phyloP scores from a whole-genome alignment of 768 basidiomycete species.

The Strobilomyces dryophilus region DNA sequence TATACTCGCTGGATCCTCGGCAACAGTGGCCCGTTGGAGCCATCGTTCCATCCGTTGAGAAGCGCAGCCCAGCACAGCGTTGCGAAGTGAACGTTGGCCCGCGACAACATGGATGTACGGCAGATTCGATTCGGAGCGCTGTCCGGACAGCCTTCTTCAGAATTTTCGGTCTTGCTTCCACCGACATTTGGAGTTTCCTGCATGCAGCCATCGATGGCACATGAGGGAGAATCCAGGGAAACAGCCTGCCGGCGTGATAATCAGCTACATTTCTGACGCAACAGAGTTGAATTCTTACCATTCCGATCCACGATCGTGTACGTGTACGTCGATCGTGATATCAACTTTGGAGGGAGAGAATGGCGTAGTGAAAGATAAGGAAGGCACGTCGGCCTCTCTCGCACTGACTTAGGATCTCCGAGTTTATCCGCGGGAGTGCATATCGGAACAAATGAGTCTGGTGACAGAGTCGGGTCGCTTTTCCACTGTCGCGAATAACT shows the following conservation, averaged over 20 bases:
- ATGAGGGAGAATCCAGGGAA: background rate
- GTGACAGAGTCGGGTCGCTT: no score
- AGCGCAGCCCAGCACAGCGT: constrained; percentile 3
- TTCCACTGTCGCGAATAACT: no score
- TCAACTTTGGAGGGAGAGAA: no score
- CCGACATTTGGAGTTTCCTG: background rate
- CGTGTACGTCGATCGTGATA: background rate
- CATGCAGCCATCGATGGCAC: background rate
- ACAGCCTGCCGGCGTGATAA: background rate
- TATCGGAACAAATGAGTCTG: no score
- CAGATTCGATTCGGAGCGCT: background rate
- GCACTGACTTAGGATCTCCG: no score
- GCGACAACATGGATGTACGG: background rate
- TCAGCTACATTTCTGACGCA: background rate
- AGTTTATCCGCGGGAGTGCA: no score
- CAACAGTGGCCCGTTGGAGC: constrained; percentile 5
- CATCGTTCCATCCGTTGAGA: constrained; percentile 10
- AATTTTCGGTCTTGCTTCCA: background rate
- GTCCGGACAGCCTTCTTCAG: background rate
- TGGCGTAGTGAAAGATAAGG: no score
- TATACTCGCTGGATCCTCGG: constrained; percentile 8
- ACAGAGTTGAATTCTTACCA: background rate
- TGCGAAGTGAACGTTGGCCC: constrained; percentile 6
- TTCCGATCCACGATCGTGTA: background rate
- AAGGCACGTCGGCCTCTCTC: no score